Evolutionary conservation across 305 asterid species (phyloP), one percentile per base, ranked within the genome.

Genomic region (Striga hermonthica): DNA sequence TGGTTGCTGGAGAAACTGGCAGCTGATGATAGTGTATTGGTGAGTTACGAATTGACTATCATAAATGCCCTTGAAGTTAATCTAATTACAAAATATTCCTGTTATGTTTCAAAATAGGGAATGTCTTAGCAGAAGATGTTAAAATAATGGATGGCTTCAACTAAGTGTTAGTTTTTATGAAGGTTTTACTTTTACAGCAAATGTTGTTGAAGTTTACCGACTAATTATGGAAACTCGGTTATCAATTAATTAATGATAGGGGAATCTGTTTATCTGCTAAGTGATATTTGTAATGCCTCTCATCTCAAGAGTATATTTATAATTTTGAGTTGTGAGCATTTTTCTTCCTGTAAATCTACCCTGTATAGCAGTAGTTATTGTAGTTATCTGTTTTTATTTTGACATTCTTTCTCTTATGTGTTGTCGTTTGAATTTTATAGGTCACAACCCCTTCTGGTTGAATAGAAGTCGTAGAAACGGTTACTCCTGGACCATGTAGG

Each of bases 401-500:
- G 1, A 2, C 31, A 22, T 22, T 2, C 31, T 3, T 54, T 1
- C 8, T 9, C 6, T 53, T 15, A 4, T 37, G 11, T 57, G 22
- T 5, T 31, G 7, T 3, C 3, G 0, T 48, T 63, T 9, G 55
- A 49, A 9, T 39, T 35, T 58, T 31, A 4, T 35, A 64, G 78
- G 71, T 68, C 34, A 63, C 13, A 39, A 67, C 62, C 72, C 75
- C 71, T 60, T 74, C 9, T 54, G 36, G 72, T 59, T 55, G 55
- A 52, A 59, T 54, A 65, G 49, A 61, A 35, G 52, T 59, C 22
- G 64, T 62, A 35, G 9, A 63, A 47, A 22, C 31, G 22, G 65
- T 45, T 39, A 59, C 55, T 69, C 69, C 75, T 74, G 79, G 73
- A 66, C 79, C 66, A 70, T 49, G 60, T 45, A 4, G 16, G 62